phyloP scores from a whole-genome alignment of 2,329 filamentous ascomycete species.

The Juglanconis sp. region DNA sequence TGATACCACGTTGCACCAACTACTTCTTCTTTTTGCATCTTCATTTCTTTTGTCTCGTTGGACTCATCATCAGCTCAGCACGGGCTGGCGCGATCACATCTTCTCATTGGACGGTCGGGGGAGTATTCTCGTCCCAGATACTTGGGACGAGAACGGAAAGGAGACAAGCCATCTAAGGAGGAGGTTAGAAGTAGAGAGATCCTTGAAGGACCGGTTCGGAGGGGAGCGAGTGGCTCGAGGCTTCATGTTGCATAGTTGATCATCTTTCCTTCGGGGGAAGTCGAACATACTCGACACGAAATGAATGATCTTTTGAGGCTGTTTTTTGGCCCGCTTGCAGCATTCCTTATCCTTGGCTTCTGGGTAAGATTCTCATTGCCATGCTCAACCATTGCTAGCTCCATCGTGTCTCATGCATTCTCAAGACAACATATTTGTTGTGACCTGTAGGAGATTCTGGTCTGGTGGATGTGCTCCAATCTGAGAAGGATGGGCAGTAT shows the following conservation, averaged over 20 bases:
- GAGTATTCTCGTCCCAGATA: constrained; percentile 1
- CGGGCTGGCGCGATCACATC: constrained; percentile 8
- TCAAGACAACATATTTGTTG: neutral
- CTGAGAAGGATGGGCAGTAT: neutral
- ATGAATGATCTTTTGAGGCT: constrained; percentile 11
- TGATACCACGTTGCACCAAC: constrained; percentile 18
- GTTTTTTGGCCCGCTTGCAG: neutral
- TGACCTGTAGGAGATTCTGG: neutral
- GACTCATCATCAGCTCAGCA: constrained; percentile 4
- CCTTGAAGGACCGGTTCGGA: neutral
- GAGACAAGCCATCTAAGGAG: no score
- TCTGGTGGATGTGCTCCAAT: no score
- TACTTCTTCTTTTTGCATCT: neutral
- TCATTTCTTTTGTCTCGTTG: constrained; percentile 5
- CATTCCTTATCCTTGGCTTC: neutral
- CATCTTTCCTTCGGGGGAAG: neutral
- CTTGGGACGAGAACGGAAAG: neutral
- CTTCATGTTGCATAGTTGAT: constrained; percentile 15
- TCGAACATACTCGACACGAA: constrained; percentile 10
- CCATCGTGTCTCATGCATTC: neutral
- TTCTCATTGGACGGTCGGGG: neutral
- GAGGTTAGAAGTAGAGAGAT: neutral
- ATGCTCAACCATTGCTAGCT: neutral
- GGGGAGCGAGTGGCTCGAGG: constrained; percentile 1
- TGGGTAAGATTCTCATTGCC: neutral